Base-by-base conservation (phyloP, 257 asterid genomes). In the Thymus quinquecostatus region DNA sequence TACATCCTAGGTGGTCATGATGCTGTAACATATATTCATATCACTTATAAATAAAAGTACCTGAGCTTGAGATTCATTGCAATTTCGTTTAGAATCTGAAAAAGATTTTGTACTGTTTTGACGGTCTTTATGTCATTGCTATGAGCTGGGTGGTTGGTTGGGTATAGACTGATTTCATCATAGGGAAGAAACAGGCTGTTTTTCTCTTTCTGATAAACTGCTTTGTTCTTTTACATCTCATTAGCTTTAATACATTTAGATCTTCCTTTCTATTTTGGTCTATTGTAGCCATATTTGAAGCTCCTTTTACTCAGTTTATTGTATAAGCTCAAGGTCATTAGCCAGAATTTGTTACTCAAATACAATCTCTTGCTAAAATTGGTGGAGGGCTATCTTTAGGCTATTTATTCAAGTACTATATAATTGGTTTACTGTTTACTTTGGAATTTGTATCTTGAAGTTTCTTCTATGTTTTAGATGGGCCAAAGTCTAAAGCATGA, bases 391-490 rank as follows among this genome's bases (percentile, higher is more conserved):
- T 64, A 14, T 34, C 21, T 47, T 60, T 60, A 12, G 51, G 56
- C 55, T 45, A 40, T 32, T 14, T 50, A 66, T 49, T 5, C 4
- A 5, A 49, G 3, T 54, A 69, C 65, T 44, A 67, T 69, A 60
- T 44, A 38, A 21, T 64, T 36, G 51, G 10, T 41, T 21, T 50
- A 3, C 5, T 55, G 45, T 34, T 69, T 55, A 36, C 72, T 47
- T 41, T 68, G 36, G 27, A 68, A 69, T 54, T 34, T 45, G 21
- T 62, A 66, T 47, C n/a, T 55, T 48, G 66, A 30, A 41, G 63
- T 54, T 69, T n/a, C 7, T 21, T 1, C 43, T 44, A 38, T 43
- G 30, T 56, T 53, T 32, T 28, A 44, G 40, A 29, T 14, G 65
- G 41, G 9, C 55, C 10, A 51, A 32, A 47, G 28, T 55, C 66